Percentiles rank a stretch among this genome's conserved stretches.
Conservation (phyloP, 2,329 filamentous ascomycete genomes). For the Colletotrichum acutatum region DNA sequence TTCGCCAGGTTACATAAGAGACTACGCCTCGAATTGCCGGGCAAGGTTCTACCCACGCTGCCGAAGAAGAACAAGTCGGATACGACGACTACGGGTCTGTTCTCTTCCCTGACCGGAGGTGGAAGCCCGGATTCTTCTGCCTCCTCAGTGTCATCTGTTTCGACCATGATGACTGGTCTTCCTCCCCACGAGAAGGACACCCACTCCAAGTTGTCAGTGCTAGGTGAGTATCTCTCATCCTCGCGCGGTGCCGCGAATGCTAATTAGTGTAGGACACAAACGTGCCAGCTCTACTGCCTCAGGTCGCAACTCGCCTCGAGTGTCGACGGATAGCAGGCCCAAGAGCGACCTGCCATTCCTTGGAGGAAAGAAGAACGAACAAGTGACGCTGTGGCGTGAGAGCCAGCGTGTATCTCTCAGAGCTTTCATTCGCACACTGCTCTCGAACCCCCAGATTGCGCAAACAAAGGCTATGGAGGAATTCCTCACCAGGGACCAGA, state of each 20-base stretch:
- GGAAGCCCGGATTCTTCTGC: constrained; percentile 77
- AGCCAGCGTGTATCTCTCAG: constrained; percentile 90
- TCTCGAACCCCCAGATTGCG: constrained; percentile 87
- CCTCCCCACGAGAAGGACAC: constrained; percentile 40
- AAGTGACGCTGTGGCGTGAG: constrained; percentile 76
- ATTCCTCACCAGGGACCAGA: constrained; percentile 80
- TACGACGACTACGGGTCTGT: constrained; percentile 70
- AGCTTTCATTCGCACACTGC: constrained; percentile 86
- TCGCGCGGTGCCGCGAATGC: not conserved
- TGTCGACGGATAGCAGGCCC: constrained; percentile 55
- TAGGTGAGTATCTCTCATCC: constrained; percentile 45
- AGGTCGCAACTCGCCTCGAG: constrained; percentile 52
- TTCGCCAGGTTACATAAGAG: constrained; percentile 84
- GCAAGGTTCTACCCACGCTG: constrained; percentile 86
- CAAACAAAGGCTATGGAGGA: constrained; percentile 85
- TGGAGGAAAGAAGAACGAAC: constrained; percentile 40
- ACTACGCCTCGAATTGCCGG: constrained; percentile 86
- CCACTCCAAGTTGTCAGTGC: constrained; percentile 54
- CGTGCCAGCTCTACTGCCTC: constrained; percentile 50
- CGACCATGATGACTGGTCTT: constrained; percentile 69
- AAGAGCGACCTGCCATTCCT: constrained; percentile 45
- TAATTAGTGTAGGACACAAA: constrained; percentile 38
- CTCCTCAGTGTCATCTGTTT: constrained; percentile 84
- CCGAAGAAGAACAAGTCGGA: constrained; percentile 92
- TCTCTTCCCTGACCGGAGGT: constrained; percentile 63